Conservation (phyloP, 1,284 basidiomycete species). For the Vanrija humicola region DNA sequence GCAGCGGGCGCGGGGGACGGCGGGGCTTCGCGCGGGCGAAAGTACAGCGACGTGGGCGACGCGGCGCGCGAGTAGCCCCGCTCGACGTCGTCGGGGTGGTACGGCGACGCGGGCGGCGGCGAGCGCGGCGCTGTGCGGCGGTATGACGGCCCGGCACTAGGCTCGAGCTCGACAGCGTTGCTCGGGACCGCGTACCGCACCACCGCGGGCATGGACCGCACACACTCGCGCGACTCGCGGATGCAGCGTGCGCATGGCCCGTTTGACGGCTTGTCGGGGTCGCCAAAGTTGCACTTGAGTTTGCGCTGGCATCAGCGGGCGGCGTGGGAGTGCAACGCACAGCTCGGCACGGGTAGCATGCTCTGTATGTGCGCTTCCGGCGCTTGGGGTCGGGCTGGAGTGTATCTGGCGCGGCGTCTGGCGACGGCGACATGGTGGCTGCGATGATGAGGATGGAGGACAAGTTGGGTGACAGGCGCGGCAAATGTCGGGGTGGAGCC, state of each 20-base stretch:
- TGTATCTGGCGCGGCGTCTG: too few species aligned
- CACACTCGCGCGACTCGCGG: slow-evolving; percentile 12
- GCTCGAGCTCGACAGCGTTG: not conserved
- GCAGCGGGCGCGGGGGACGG: not conserved
- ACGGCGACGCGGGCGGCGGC: not conserved
- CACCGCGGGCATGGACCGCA: slow-evolving; percentile 4
- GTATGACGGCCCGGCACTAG: not conserved
- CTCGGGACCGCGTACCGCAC: not conserved
- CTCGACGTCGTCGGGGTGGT: too few species aligned
- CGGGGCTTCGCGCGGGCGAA: too few species aligned
- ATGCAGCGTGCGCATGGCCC: slow-evolving; percentile 13
- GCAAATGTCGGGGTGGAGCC: too few species aligned
- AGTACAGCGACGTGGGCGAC: too few species aligned
- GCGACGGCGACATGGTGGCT: too few species aligned
- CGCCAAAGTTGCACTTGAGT: slow-evolving; percentile 16
- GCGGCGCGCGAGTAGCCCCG: too few species aligned
- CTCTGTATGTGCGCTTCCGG: slow-evolving; percentile 14
- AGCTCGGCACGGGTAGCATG: slow-evolving; percentile 5
- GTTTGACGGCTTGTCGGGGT: slow-evolving; percentile 15
- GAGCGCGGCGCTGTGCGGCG: too few species aligned
- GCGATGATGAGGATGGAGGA: too few species aligned
- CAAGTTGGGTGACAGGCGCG: too few species aligned
- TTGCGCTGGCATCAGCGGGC: slow-evolving; percentile 5
- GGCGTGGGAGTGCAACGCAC: not conserved
- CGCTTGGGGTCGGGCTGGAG: too few species aligned